Conservation (phyloP, 23 red algal species). For the Cyanidioschyzon merolae region DNA sequence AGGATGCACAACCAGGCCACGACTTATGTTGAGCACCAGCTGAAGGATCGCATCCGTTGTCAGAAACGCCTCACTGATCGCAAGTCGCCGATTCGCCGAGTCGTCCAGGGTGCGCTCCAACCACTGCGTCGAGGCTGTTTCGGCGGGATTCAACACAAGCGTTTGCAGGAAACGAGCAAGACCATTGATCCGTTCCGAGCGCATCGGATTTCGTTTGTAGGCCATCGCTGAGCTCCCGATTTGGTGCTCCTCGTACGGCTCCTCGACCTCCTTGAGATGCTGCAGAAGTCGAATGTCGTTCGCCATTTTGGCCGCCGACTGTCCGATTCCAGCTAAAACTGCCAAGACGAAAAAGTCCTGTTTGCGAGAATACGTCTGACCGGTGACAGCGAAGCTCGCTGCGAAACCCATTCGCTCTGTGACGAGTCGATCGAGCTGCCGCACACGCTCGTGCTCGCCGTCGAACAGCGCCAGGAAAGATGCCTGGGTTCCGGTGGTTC, state of each 20-base stretch:
- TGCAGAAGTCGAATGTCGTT: constrained; percentile 77
- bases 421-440: constrained; percentile 45
- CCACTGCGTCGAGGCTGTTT: constrained; percentile 85
- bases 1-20: constrained; percentile 65
- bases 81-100: constrained; percentile 69
- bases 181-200: constrained; percentile 69
- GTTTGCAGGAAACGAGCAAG: constrained; percentile 71
- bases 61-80: constrained; percentile 65
- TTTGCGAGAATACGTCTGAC: constrained; percentile 82
- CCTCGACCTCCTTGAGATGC: constrained; percentile 96
- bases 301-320: constrained; percentile 84
- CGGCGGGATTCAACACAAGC: constrained; percentile 65
- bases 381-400: constrained; percentile 46
- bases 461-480: constrained; percentile 73
- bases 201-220: constrained; percentile 95
- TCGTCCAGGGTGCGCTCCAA: constrained; percentile 82
- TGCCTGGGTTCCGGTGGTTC: constrained; percentile 84
- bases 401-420: constrained; percentile 55
- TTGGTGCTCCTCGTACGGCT: constrained; percentile 76
- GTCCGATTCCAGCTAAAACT: constrained; percentile 67
- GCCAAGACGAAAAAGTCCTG: constrained; percentile 75
- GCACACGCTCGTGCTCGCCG: constrained; percentile 59
- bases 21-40: constrained; percentile 66
- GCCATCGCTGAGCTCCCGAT: constrained; percentile 81
- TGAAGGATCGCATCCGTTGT: constrained; percentile 62